These are phyloP conservation scores for Penicillium parvum DNA, from an alignment of 495 filamentous ascomycete genomes.

Conservation along the genomic window DNA sequence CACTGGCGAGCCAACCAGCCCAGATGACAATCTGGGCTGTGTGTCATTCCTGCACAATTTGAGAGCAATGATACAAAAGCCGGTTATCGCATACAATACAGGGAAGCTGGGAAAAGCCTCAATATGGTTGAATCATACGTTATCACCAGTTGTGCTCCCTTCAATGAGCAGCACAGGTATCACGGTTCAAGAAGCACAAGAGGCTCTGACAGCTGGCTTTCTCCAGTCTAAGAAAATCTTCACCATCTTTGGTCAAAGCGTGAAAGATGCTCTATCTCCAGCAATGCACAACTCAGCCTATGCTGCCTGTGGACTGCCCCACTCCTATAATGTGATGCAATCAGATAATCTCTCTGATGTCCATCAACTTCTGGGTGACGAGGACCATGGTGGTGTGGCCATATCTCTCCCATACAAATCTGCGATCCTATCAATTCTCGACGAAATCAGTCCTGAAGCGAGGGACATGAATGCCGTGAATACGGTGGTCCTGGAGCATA, in stretches of 20 bases:
- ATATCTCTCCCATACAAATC: constrained; percentile 63
- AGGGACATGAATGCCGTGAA: constrained; percentile 62
- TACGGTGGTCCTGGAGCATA: constrained; percentile 53
- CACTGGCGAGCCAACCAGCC: constrained; percentile 8
- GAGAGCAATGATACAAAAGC: constrained; percentile 3
- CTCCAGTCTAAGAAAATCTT: constrained; percentile 34
- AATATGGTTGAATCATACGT: constrained; percentile 53
- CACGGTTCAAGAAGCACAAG: constrained; percentile 17
- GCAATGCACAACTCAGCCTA: constrained; percentile 63
- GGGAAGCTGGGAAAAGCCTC: constrained; percentile 55
- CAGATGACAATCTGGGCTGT: constrained; percentile 11
- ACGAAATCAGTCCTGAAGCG: constrained; percentile 56
- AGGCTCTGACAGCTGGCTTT: constrained; percentile 42
- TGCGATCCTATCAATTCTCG: constrained; percentile 53
- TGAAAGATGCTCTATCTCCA: constrained; percentile 24
- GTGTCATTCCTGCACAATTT: constrained; percentile 4
- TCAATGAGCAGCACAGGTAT: constrained; percentile 4
- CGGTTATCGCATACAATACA: constrained; percentile 21
- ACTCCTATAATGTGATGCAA: constrained; percentile 53
- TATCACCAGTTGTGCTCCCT: constrained; percentile 50
- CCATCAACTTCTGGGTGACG: constrained; percentile 47
- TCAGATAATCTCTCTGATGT: constrained; percentile 52
- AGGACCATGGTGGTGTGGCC: constrained; percentile 58
- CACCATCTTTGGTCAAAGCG: constrained; percentile 23
- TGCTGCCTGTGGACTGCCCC: constrained; percentile 58